These are phyloP conservation scores for Aspergillus fumigatiaffinis DNA, from an alignment of 2,329 filamentous ascomycete genomes.

Conservation along the genomic window DNA sequence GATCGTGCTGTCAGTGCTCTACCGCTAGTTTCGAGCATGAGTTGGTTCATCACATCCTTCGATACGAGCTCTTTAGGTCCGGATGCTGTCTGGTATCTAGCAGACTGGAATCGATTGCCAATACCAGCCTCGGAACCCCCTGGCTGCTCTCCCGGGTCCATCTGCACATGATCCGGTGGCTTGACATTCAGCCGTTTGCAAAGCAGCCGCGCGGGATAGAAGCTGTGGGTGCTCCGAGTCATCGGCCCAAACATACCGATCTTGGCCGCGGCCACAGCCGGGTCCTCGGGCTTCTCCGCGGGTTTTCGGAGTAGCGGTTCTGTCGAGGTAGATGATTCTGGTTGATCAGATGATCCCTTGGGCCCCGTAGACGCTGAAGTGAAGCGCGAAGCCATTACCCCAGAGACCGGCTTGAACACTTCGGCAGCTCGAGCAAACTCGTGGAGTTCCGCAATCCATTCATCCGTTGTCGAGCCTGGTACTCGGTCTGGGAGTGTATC, in stretches of 20 bases:
- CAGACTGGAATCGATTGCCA: conserved; percentile 28
- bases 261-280: conserved; percentile 79
- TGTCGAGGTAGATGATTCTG: conserved; percentile 18
- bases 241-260: conserved; percentile 90
- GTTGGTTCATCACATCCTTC: conserved; percentile 52
- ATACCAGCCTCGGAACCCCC: conserved; percentile 28
- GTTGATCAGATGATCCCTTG: conserved; percentile 36
- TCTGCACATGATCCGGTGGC: conserved; percentile 64
- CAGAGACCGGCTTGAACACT: conserved; percentile 88
- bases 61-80: conserved; percentile 48
- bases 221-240: conserved; percentile 69
- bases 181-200: conserved; percentile 94
- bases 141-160: conserved; percentile 44
- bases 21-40: conserved; percentile 47
- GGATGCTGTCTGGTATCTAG: conserved; percentile 28
- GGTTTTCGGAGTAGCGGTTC: conserved; percentile 47
- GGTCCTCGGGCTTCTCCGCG: conserved; percentile 61
- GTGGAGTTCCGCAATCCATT: conserved; percentile 74
- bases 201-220: conserved; percentile 77
- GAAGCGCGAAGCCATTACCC: conserved; percentile 89
- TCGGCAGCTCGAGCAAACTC: conserved; percentile 72
- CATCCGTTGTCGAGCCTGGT: conserved; percentile 55
- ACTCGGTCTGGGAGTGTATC: conserved; percentile 56
- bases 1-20: conserved; percentile 9
- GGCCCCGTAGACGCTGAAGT: conserved; percentile 55